phyloP scores from a whole-genome alignment of 2,329 filamentous ascomycete genomes.

The Fusarium cyanostomum region DNA sequence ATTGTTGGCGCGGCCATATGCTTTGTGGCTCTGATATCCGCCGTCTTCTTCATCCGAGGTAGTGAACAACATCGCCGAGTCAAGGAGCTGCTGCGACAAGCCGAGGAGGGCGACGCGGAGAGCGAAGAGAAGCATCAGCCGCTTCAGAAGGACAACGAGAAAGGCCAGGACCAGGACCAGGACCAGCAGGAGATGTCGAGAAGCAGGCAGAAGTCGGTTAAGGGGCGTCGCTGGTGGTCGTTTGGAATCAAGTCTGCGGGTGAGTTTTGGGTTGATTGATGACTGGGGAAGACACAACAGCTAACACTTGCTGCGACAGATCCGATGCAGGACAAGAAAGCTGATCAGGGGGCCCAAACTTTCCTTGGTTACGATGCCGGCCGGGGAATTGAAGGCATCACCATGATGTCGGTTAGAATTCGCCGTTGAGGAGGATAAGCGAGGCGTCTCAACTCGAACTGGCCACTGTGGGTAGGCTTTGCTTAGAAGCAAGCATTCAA shows the following conservation, averaged over 20 bases:
- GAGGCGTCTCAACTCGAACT: neutral
- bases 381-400: conserved; percentile 6
- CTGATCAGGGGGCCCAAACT: neutral
- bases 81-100: conserved; percentile 4
- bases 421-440: neutral
- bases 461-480: neutral
- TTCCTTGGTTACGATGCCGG: neutral
- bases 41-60: conserved; percentile 38
- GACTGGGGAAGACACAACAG: neutral
- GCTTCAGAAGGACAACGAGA: neutral
- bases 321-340: neutral
- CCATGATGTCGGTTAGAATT: neutral
- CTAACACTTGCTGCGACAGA: conserved; percentile 7
- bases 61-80: conserved; percentile 21
- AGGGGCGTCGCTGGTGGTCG: neutral
- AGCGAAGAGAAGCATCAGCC: neutral
- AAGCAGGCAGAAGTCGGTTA: neutral
- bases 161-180: neutral
- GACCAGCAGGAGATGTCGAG: neutral
- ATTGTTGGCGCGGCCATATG: conserved; percentile 38
- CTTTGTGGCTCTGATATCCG: conserved; percentile 35
- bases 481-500: neutral
- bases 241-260: neutral
- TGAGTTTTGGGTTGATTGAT: conserved; percentile 3
- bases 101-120: conserved; percentile 22